Percentiles rank a stretch among this genome's conserved stretches.
Conservation (phyloP, 2,329 filamentous ascomycete genomes). For the Botrytis cinerea region DNA sequence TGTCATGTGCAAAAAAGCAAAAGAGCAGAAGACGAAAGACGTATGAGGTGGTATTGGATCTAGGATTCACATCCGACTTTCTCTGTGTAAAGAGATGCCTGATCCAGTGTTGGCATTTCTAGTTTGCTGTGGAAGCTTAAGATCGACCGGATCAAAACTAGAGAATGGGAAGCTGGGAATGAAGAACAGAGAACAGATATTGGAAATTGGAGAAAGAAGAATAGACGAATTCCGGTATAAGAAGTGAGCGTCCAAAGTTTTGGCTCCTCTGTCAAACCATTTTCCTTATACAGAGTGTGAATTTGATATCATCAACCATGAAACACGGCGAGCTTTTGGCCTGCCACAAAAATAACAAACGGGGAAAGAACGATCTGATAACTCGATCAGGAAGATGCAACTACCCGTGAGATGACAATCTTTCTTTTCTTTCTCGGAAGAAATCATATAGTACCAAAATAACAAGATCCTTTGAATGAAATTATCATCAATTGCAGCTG, state of each 20-base stretch:
- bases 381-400: constrained; percentile 10
- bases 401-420: neutral
- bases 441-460: neutral
- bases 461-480: neutral
- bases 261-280: neutral
- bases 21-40: neutral
- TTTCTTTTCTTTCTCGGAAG: neutral
- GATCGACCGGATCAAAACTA: neutral
- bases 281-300: neutral
- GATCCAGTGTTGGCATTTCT: neutral
- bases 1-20: neutral
- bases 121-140: neutral
- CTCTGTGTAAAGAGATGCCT: neutral
- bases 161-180: neutral
- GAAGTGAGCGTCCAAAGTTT: neutral
- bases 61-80: neutral
- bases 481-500: neutral
- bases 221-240: neutral
- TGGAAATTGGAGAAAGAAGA: neutral
- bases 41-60: neutral
- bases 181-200: neutral
- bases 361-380: constrained; percentile 6
- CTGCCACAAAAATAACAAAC: neutral
- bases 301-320: neutral
- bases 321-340: neutral